These are phyloP conservation scores for Asclepias syriaca DNA, from an alignment of 257 asterid genomes.

Conservation along the genomic window DNA sequence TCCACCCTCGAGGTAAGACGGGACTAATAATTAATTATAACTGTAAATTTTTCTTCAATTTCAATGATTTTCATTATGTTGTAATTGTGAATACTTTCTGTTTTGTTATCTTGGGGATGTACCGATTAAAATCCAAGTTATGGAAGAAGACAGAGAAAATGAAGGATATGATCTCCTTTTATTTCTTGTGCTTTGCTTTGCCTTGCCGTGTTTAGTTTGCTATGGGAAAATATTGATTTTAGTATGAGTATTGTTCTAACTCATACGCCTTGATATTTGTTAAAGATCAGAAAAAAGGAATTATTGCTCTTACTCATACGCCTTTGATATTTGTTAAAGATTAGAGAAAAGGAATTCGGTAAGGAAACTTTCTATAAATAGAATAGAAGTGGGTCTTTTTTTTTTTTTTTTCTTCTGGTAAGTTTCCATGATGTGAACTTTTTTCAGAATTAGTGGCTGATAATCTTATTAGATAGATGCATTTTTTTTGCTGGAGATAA, in stretches of 20 bases:
- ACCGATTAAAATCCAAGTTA: neutral
- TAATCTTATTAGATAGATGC: neutral
- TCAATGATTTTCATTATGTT: neutral
- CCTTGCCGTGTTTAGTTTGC: neutral
- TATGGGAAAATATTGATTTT: neutral
- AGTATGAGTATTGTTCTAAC: neutral
- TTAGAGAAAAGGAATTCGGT: neutral
- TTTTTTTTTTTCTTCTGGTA: neutral
- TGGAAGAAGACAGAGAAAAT: neutral
- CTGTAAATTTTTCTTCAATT: neutral
- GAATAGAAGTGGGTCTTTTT: neutral
- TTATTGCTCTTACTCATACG: neutral
- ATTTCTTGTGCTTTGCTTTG: neutral
- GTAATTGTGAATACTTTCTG: neutral
- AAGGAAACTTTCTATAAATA: neutral
- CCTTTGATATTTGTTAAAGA: neutral
- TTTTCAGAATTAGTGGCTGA: neutral
- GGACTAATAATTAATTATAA: neutral
- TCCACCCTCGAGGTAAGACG: conserved; percentile 43
- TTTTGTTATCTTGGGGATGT: neutral
- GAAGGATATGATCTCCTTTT: neutral
- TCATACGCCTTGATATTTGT: neutral
- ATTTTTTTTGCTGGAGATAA: neutral
- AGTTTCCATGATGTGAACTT: neutral
- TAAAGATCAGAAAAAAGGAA: neutral